Evolutionary conservation across 257 asterid genomes (phyloP), one percentile per base, ranked within the genome.

Genomic region (Lycium barbarum): DNA sequence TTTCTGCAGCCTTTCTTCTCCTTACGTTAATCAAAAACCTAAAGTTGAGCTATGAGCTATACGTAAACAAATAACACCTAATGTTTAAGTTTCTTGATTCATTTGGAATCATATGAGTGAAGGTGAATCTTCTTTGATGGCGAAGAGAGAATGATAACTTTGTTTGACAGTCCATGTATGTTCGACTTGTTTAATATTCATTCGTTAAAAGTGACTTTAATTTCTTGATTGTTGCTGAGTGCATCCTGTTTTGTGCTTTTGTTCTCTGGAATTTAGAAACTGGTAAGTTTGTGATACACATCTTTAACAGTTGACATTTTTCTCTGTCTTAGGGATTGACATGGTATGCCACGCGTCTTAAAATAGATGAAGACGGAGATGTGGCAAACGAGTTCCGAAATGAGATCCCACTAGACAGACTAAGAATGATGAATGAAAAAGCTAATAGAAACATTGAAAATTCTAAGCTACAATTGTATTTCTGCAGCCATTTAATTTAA

Each of bases 321-420:
- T 84, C 53, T 84, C 35, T 26, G 59, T 86, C 80, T 67, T 88
- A 95, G 99, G 99, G 99, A 58, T 90, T 97, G 91, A 90, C n/a
- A 90, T 97, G 99, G 98, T 97, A 93, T 51, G 90, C 93, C 3
- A 92, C 88, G 87, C 94, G 93, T 80, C 99, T 94, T 72, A 94
- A 90, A 85, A 91, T 94, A 79, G 98, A 97, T 68, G 98, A 97
- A 92, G 99, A 97, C 84, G 99, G 99, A 81, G 99, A 97, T 89
- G 86, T 97, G 87, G 99, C 99, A 0, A 95, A 95, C 72, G 99
- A 97, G 90, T 97, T 97, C 89, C 93, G 95, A 82, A 91, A 88
- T 47, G 99, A 95, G 91, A 86, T 91, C 79, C 17, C 58, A 1
- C 82, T 89, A 35, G 93, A 91, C 57, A 43, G 40, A n/a, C 87